Conservation (phyloP, 805 yeast species). For the Metschnikowia corniflorae region DNA sequence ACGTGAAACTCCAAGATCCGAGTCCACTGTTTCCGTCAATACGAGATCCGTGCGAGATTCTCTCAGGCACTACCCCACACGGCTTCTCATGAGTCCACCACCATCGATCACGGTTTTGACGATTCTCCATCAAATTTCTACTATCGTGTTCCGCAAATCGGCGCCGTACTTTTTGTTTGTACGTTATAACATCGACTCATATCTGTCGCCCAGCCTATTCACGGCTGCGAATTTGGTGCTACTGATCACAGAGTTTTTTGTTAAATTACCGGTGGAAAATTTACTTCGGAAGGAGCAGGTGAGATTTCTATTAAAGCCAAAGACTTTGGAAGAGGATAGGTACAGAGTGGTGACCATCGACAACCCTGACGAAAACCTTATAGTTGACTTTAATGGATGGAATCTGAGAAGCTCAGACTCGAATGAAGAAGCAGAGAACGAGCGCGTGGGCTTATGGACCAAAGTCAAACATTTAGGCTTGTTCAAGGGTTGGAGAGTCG, state of each 20-base stretch:
- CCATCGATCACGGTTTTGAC: conserved; percentile 42
- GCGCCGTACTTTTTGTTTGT: conserved; percentile 63
- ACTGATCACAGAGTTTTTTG: conserved; percentile 64
- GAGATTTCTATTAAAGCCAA: conserved; percentile 49
- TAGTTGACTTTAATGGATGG: conserved; percentile 44
- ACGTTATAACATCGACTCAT: conserved; percentile 61
- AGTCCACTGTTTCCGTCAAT: conserved; percentile 17
- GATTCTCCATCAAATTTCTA: conserved; percentile 56
- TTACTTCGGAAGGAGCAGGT: conserved; percentile 81
- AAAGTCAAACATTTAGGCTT: conserved; percentile 29
- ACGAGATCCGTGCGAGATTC: conserved; percentile 71
- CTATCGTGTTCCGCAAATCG: conserved; percentile 58
- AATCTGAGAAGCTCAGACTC: conserved; percentile 6
- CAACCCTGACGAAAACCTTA: conserved; percentile 44
- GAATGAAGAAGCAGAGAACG: background rate
- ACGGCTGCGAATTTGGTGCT: conserved; percentile 56
- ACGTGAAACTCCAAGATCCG: background rate
- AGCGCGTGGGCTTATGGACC: conserved; percentile 45
- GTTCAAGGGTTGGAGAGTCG: conserved; percentile 92
- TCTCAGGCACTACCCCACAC: conserved; percentile 53
- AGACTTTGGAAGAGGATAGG: conserved; percentile 33
- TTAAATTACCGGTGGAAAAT: conserved; percentile 85
- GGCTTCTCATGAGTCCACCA: conserved; percentile 57
- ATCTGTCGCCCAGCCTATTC: conserved; percentile 57
- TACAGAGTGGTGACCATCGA: conserved; percentile 40